Evolutionary conservation across 129 eudicot genomes (phyloP).

Genomic region (Cynara cardunculus): DNA sequence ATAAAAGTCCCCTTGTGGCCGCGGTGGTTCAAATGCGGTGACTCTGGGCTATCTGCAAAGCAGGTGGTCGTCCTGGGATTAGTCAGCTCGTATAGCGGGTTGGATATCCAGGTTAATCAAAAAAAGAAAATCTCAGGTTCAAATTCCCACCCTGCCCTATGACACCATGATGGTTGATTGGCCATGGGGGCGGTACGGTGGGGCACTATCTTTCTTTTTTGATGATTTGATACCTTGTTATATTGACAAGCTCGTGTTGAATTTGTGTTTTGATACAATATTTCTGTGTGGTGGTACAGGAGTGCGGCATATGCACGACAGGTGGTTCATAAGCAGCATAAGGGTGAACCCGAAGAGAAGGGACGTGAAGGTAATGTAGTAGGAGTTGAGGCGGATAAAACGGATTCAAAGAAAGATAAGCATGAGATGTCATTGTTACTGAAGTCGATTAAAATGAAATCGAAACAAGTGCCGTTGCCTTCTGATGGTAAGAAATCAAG

Average conservation of each 20-base stretch:
- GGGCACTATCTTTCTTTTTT: neutral
- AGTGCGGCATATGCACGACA: conserved; percentile 84
- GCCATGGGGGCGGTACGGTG: too few relatives aligned
- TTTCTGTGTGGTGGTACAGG: conserved; percentile 41
- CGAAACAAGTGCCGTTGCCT: conserved; percentile 42
- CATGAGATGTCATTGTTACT: conserved; percentile 61
- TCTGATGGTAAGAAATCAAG: conserved; percentile 27
- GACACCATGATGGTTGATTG: too few relatives aligned
- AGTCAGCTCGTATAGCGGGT: too few relatives aligned
- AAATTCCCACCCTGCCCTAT: too few relatives aligned
- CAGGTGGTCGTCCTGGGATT: too few relatives aligned
- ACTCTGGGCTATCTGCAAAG: too few relatives aligned
- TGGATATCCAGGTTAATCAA: too few relatives aligned
- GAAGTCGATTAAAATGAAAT: conserved; percentile 80
- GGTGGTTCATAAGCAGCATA: conserved; percentile 47
- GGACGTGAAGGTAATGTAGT: neutral
- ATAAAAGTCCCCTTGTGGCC: too few relatives aligned
- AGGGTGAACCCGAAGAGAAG: conserved; percentile 30
- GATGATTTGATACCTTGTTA: neutral
- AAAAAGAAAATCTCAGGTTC: too few relatives aligned
- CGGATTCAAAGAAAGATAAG: conserved; percentile 45
- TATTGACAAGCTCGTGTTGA: neutral
- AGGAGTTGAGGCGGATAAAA: conserved; percentile 18
- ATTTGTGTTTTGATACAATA: neutral
- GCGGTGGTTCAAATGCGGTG: too few relatives aligned